A percentile compares a stretch with the other conserved stretches of the same genome.
phyloP scores from a whole-genome alignment of 768 basidiomycete species.

The Cyathus striatus region DNA sequence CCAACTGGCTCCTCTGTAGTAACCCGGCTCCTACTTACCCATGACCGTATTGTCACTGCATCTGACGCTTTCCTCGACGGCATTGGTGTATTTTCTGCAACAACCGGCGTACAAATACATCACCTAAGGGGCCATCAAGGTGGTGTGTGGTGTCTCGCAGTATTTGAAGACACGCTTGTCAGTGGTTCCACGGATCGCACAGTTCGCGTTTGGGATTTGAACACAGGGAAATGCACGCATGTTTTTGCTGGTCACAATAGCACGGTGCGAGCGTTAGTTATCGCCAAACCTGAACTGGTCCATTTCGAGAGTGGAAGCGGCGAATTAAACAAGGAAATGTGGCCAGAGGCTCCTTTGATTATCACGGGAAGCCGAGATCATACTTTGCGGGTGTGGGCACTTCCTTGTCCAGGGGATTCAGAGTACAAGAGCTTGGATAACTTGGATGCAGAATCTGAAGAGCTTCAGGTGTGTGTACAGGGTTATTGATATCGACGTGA shows the following conservation, averaged over 20 bases:
- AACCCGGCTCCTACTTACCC: constrained; percentile 93
- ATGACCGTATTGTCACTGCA: constrained; percentile 91
- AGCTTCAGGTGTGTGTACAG: constrained; percentile 27
- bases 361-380: constrained; percentile 74
- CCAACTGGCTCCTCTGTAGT: constrained; percentile 87
- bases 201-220: constrained; percentile 86
- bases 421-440: constrained; percentile 65
- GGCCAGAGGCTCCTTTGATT: constrained; percentile 62
- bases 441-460: constrained; percentile 52
- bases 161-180: constrained; percentile 82
- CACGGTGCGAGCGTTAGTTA: constrained; percentile 93
- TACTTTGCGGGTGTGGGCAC: constrained; percentile 55
- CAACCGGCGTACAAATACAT: constrained; percentile 68
- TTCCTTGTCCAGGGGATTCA: constrained; percentile 59
- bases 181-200: constrained; percentile 93
- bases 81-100: constrained; percentile 89
- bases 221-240: constrained; percentile 79
- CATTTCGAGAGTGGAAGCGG: constrained; percentile 66
- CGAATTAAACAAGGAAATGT: constrained; percentile 64
- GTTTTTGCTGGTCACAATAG: constrained; percentile 97
- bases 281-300: constrained; percentile 89
- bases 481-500: too few relatives aligned
- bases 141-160: constrained; percentile 97
- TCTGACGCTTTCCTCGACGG: constrained; percentile 98
- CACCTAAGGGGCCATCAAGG: constrained; percentile 89